Evolutionary conservation across 2,329 filamentous ascomycete species (phyloP), one percentile per base, ranked within the genome.

Genomic region (Rhinocladiella similis): DNA sequence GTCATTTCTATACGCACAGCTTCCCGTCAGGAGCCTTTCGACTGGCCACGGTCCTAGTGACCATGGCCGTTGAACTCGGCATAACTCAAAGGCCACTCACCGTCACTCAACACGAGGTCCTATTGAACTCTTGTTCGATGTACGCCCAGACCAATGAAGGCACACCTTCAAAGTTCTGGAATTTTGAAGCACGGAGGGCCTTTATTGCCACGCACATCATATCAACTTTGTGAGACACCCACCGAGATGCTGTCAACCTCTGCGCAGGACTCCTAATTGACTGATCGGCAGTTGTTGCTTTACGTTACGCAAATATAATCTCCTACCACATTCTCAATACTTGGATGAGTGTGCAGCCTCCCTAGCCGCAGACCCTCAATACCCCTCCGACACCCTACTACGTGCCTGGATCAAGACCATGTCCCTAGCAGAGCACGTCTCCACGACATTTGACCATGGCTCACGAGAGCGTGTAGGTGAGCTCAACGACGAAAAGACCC

Each of bases 31-130:
- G 55, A 20, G 49, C 46, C n/a, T 59, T 43, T 49, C 39, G 56
- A 33, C 80, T 76, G 5, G 80, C 79, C 55, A 84, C 81, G 5
- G 83, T 69, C 58, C 83, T 68, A 1, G 77, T 72, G 0, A 82
- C 80, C 3, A 75, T 69, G 35, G 75, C 67, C 1, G 35, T 53
- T 10, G 56, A 59, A 41, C 53, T 59, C 2, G 56, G 56, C 13
- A 53, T 59, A 47, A 46, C 46, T 20, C 56, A 59, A 27, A 45
- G 38, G 25, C 56, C 56, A 6, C 54, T 50, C 27, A 59, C 38
- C 22, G 38, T 56, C 18, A 56, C 52, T 10, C 56, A 59, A 48
- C 56, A 59, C 45, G 56, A 59, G 6, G 47, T 59, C 14, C 54
- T 59, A n/a, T 14, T 59, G n/a, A 47, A 45, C 18, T 47, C 52